phyloP scores from a whole-genome alignment of 1,284 basidiomycete genomes.

The Sanguinoderma infundibulare region DNA sequence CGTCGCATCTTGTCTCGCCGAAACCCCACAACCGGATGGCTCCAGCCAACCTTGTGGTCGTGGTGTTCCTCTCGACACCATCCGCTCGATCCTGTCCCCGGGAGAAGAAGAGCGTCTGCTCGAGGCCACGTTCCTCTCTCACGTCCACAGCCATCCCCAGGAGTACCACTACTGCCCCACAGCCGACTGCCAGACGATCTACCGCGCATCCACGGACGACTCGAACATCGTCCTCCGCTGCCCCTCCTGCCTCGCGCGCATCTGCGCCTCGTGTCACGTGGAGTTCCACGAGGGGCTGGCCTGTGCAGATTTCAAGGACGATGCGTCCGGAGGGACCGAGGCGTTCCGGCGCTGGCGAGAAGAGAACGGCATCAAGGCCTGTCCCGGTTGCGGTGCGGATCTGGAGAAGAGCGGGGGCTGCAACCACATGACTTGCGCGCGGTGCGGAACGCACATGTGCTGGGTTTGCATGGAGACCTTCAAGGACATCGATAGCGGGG shows the following conservation, averaged over 20 bases:
- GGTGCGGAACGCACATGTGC: conserved; percentile 26
- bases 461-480: conserved; percentile 30
- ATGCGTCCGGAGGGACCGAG: conserved; percentile 26
- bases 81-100: conserved; percentile 44
- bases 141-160: conserved; percentile 43
- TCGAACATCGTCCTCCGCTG: conserved; percentile 35
- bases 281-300: conserved; percentile 37
- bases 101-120: conserved; percentile 44
- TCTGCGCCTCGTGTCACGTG: conserved; percentile 37
- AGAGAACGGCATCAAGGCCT: conserved; percentile 37
- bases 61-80: conserved; percentile 41
- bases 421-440: conserved; percentile 26
- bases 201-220: conserved; percentile 29
- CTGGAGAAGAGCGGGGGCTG: conserved; percentile 38
- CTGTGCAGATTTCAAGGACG: conserved; percentile 33
- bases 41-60: conserved; percentile 30
- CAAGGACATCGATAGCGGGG: conserved; percentile 13
- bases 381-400: conserved; percentile 38
- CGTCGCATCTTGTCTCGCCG: conserved; percentile 42
- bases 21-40: conserved; percentile 1
- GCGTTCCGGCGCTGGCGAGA: conserved; percentile 35
- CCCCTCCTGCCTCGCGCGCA: conserved; percentile 29
- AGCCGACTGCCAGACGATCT: conserved; percentile 35
- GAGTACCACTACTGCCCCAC: conserved; percentile 52
- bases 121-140: conserved; percentile 42